Conservation (phyloP, 495 filamentous ascomycete genomes). For the Penicillium malachiteum region DNA sequence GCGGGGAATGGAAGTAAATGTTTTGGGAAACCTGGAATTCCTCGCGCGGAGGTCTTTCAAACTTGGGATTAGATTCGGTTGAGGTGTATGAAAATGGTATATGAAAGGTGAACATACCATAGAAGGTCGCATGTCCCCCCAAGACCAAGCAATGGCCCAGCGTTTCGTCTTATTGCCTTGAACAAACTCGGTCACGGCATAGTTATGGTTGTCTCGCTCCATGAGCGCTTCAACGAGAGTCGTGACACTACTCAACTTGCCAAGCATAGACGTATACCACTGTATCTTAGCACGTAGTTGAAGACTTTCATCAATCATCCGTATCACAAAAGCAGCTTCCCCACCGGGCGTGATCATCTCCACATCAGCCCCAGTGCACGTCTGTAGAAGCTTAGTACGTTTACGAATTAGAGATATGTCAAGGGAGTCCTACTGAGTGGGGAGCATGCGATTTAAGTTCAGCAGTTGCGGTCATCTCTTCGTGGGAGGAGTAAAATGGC, state of each 20-base stretch:
- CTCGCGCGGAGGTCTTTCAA: constrained; percentile 52
- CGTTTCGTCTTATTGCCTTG: constrained; percentile 78
- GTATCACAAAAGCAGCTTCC: constrained; percentile 74
- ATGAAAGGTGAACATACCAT: constrained; percentile 39
- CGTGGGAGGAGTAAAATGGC: constrained; percentile 78
- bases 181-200: constrained; percentile 75
- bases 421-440: constrained; percentile 49
- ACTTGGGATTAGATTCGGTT: neutral
- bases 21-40: constrained; percentile 54
- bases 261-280: constrained; percentile 94
- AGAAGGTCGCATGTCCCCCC: constrained; percentile 62
- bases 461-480: constrained; percentile 66
- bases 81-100: constrained; percentile 7
- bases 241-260: constrained; percentile 72
- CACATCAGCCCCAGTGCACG: constrained; percentile 75
- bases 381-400: constrained; percentile 22
- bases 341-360: constrained; percentile 91
- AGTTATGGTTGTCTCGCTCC: constrained; percentile 65
- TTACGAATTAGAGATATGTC: neutral
- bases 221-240: constrained; percentile 60
- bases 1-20: constrained; percentile 60
- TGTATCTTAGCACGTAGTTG: constrained; percentile 57
- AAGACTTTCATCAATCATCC: constrained; percentile 74
- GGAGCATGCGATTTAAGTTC: constrained; percentile 65
- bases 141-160: constrained; percentile 92